Evolutionary conservation across 2,329 filamentous ascomycete species (phyloP), one percentile per base, ranked within the genome.

Genomic region (Calonectria pauciramosa): DNA sequence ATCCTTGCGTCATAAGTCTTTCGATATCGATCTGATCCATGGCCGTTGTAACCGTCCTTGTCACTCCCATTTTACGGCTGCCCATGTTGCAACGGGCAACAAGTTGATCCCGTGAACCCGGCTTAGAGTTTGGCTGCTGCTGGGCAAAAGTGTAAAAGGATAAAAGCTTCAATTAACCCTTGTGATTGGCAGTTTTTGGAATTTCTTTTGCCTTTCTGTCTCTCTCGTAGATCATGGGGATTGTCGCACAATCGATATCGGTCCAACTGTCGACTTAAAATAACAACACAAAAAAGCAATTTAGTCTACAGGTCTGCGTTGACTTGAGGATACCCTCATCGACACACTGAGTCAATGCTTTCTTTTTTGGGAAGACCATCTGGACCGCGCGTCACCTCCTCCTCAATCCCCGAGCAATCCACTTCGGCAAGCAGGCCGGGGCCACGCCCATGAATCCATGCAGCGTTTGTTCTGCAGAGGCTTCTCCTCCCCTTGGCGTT

Each of bases 1-100:
- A 36, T 64, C 70, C 70, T 59, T 64, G 65, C 54, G 54, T 38
- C 70, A 72, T 72, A 72, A 52, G 65, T 64, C 70, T 68, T 36
- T 68, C 70, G 70, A 72, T 68, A 72, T 72, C 65, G 70, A 72
- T 64, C 70, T 14, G 32, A 68, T 68, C 70, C 70, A 64, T 68
- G 47, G 18, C 34, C 20, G 36, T 20, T 67, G 70, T n/a, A 63
- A 64, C 64, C 13, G n/a, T 41, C n/a, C 32, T 63, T 63, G 34
- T 63, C 54, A 6, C 34, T 60, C 14, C n/a, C 54, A 28, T 38
- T 63, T 38, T 20, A 11, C 32, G 23, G 16, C n/a, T 41, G 56
- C 34, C 13, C 56, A 60, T 63, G 56, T 63, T 70, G 68, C 56
- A 44, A 64, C 52, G 23, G 56, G 56, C 56, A 60, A 49, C 44